These are phyloP conservation scores for Podaxis sp. DNA, from an alignment of 768 basidiomycete genomes.

Conservation along the genomic window DNA sequence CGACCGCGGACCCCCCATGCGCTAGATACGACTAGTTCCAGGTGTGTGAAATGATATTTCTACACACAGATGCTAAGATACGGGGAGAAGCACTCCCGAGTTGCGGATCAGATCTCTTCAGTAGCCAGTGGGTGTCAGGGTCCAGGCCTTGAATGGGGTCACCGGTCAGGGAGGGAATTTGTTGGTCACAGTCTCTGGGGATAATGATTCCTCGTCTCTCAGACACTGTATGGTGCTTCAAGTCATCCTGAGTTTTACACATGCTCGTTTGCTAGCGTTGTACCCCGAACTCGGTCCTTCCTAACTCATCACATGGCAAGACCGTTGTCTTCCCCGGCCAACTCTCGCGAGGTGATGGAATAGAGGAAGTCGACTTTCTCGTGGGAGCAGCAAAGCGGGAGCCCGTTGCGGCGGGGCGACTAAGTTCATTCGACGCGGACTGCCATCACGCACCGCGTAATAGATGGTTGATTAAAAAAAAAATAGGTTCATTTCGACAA, in stretches of 20 bases:
- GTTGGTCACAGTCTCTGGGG: background rate
- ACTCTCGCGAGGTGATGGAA: background rate
- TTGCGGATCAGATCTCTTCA: slow-evolving; percentile 12
- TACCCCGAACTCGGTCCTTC: background rate
- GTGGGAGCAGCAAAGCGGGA: background rate
- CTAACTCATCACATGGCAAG: background rate
- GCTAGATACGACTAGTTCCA: background rate
- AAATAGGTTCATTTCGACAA: background rate
- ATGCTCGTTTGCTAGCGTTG: background rate
- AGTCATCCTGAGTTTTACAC: background rate
- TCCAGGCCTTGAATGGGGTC: background rate
- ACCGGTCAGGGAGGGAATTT: background rate
- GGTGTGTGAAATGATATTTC: background rate
- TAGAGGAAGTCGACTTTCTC: background rate
- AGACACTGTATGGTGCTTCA: slow-evolving; percentile 1
- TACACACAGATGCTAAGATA: slow-evolving; percentile 11
- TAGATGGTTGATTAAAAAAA: no score
- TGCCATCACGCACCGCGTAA: no score
- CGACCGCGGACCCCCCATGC: background rate
- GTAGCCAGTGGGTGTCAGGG: background rate
- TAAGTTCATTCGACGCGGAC: background rate
- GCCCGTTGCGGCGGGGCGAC: background rate
- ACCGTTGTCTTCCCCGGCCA: background rate
- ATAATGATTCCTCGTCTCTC: background rate
- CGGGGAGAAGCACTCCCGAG: slow-evolving; percentile 10